These are phyloP conservation scores for Penicillium sp. DNA, from an alignment of 2,329 filamentous ascomycete genomes.

Conservation along the genomic window DNA sequence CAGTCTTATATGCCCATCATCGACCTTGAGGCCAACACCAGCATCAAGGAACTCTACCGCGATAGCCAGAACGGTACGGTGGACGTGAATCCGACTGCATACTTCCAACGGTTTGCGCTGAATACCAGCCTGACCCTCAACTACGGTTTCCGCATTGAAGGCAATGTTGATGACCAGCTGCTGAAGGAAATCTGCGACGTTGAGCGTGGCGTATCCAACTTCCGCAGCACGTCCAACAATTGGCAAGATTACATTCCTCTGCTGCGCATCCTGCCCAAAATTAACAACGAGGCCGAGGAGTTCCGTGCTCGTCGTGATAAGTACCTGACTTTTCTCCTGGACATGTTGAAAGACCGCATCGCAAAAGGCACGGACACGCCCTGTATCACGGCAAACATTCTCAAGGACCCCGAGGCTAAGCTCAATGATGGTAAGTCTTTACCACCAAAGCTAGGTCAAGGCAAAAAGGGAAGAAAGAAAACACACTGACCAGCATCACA, in stretches of 20 bases:
- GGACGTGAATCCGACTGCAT: constrained; percentile 66
- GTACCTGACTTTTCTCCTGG: constrained; percentile 58
- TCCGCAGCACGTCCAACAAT: constrained; percentile 74
- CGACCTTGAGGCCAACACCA: constrained; percentile 67
- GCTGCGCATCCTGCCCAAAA: constrained; percentile 59
- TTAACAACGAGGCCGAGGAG: constrained; percentile 59
- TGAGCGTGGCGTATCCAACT: constrained; percentile 69
- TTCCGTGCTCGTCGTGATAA: constrained; percentile 65
- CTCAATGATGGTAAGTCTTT: constrained; percentile 56
- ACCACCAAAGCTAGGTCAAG: constrained; percentile 1
- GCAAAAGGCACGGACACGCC: constrained; percentile 61
- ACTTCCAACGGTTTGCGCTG: constrained; percentile 71
- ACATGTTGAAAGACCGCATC: constrained; percentile 59
- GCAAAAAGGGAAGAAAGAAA: constrained; percentile 9
- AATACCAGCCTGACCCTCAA: constrained; percentile 75
- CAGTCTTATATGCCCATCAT: constrained; percentile 79
- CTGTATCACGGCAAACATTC: constrained; percentile 65
- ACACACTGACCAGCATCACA: constrained; percentile 40
- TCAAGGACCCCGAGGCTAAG: constrained; percentile 66
- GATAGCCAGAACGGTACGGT: constrained; percentile 59
- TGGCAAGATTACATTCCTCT: constrained; percentile 82
- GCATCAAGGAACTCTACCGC: constrained; percentile 65
- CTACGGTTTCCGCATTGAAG: constrained; percentile 72
- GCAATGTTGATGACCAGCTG: constrained; percentile 62
- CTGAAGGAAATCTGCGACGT: constrained; percentile 70